Conservation (phyloP, 179 eudicot genomes). For the Patellifolia procumbens region DNA sequence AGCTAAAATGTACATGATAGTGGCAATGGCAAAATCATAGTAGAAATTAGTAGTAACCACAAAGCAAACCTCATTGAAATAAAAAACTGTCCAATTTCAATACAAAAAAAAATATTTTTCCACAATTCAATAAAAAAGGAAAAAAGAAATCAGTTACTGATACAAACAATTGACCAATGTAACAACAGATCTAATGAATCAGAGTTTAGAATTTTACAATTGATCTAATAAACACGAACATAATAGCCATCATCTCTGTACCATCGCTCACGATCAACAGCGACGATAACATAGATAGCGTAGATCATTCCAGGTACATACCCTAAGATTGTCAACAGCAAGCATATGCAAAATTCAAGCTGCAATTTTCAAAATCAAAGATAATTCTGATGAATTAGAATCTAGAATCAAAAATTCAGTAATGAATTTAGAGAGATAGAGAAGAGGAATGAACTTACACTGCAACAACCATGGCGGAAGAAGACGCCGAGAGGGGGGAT, state of each 20-base stretch:
- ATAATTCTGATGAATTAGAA: not conserved
- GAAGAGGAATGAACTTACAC: conserved; percentile 38
- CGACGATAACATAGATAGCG: conserved; percentile 69
- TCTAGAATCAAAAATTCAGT: not conserved
- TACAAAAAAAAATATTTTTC: not conserved
- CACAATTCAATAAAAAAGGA: not conserved
- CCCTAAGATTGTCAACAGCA: conserved; percentile 77
- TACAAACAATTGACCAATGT: not conserved
- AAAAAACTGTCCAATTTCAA: not conserved
- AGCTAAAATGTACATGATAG: too few species aligned
- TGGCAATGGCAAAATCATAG: too few species aligned
- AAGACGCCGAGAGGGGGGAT: conserved; percentile 83
- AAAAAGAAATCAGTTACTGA: too few species aligned
- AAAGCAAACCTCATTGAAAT: not conserved
- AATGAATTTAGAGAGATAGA: conserved; percentile 9
- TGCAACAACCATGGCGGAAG: conserved; percentile 80
- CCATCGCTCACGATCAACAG: conserved; percentile 38
- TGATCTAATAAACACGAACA: conserved; percentile 34
- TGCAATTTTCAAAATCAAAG: conserved; percentile 29
- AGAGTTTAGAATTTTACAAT: not conserved
- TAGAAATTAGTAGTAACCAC: not conserved
- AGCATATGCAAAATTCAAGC: conserved; percentile 71
- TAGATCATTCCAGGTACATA: conserved; percentile 81
- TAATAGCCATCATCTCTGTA: conserved; percentile 37
- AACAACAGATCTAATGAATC: not conserved